Conservation (phyloP, 1,284 basidiomycete species). For the Golubevia pallescens region DNA sequence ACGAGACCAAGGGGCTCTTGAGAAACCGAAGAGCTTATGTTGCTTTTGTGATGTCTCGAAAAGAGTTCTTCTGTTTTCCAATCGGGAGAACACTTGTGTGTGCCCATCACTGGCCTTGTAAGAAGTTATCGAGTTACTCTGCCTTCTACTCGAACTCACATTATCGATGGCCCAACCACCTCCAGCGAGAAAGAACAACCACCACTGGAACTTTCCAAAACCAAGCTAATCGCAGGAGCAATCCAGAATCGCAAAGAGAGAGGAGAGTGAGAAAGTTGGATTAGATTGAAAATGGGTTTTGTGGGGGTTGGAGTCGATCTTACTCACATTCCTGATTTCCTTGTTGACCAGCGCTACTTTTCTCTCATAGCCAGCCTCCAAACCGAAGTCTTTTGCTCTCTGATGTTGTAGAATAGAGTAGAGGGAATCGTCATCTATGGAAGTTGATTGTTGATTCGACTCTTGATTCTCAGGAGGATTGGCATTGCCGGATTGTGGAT, state of each 20-base stretch:
- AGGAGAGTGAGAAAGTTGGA: too few species aligned
- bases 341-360: conserved; percentile 46
- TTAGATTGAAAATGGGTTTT: too few species aligned
- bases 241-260: too few species aligned
- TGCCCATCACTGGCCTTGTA: too few species aligned
- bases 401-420: conserved; percentile 5
- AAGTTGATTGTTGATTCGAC: too few species aligned
- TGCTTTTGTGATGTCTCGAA: conserved; percentile 47
- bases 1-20: conserved; percentile 70
- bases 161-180: conserved; percentile 69
- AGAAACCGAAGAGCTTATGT: conserved; percentile 70
- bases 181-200: conserved; percentile 71
- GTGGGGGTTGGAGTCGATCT: too few species aligned
- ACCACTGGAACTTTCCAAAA: conserved; percentile 72
- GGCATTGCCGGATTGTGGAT: too few species aligned
- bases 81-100: conserved; percentile 6
- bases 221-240: conserved; percentile 67
- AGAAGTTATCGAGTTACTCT: too few species aligned
- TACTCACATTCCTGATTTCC: conserved; percentile 33
- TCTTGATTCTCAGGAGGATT: too few species aligned
- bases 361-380: conserved; percentile 39
- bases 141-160: conserved; percentile 11
- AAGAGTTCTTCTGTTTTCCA: conserved; percentile 2
- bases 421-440: too few species aligned
- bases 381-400: conserved; percentile 46